These are phyloP conservation scores for Tylopilus sp. DNA, from an alignment of 768 basidiomycete genomes.

Conservation along the genomic window DNA sequence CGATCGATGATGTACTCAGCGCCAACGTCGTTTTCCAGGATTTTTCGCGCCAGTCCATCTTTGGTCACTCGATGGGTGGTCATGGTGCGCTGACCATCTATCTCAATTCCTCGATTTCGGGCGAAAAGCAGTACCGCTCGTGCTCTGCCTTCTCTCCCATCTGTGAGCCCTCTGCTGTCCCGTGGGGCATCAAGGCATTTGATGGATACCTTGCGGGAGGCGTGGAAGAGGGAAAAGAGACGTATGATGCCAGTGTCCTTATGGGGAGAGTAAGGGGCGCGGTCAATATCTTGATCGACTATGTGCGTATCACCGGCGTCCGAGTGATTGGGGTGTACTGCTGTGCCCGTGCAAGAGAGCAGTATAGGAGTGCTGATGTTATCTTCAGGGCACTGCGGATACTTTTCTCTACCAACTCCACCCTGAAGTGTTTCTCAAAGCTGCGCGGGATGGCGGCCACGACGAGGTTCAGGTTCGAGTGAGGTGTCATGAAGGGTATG, in stretches of 20 bases:
- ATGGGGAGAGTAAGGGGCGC: constrained; percentile 59
- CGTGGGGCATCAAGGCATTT: constrained; percentile 95
- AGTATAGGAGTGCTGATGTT: not conserved
- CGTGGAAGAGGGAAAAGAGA: constrained; percentile 63
- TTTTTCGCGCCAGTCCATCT: constrained; percentile 77
- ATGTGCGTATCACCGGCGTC: constrained; percentile 53
- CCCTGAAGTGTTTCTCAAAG: constrained; percentile 84
- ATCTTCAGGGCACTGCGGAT: constrained; percentile 68
- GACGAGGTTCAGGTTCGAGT: constrained; percentile 76
- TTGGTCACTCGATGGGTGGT: constrained; percentile 98
- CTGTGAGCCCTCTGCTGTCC: constrained; percentile 78
- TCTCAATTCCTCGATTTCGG: constrained; percentile 55
- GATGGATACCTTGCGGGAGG: constrained; percentile 77
- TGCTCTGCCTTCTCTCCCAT: constrained; percentile 88
- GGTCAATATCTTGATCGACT: constrained; percentile 83
- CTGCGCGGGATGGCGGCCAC: constrained; percentile 69
- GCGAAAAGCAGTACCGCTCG: constrained; percentile 70
- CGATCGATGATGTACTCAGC: not conserved
- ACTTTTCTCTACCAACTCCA: constrained; percentile 85
- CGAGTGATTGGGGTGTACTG: too few relatives aligned
- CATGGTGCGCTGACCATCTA: constrained; percentile 93
- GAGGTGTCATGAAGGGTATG: constrained; percentile 78
- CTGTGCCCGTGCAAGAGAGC: not conserved
- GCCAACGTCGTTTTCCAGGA: constrained; percentile 49
- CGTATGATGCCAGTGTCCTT: constrained; percentile 85